Base-by-base conservation (phyloP, 2,329 filamentous ascomycete species). In the Colletotrichum karsti region DNA sequence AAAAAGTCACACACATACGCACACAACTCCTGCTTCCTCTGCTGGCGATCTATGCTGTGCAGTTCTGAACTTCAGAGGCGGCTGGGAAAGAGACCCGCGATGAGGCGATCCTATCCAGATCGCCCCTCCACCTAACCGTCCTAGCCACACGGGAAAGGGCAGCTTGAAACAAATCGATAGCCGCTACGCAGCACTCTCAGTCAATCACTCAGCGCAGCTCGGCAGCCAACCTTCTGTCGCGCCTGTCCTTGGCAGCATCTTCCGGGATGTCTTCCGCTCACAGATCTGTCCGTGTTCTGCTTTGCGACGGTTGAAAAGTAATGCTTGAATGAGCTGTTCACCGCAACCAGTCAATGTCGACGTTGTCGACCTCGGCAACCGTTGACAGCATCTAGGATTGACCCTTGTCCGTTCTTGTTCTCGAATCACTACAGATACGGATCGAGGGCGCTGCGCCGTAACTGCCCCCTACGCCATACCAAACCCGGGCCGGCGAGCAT, bases 161-260 rank as follows among this genome's bases (percentile, higher is more conserved):
- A 64, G 22, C 44, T 48, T 58, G 65, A 64, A 64, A 67, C 60
- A 67, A 67, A 53, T 67, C 39, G 56, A 63, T 42, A 42, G 59
- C 59, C 42, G 51, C 42, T 57, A 42, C 26, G 33, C 7, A 63
- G 28, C 22, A 35, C 28, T 63, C 20, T 8, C 18, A 39, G n/a
- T 54, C 63, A 48, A 18, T 53, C 59, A 53, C 18, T 51, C 24
- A 50, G 24, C 33, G 10, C 57, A 12, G 22, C 24, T 55, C 24
- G 18, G 46, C 53, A 59, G 46, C 13, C 53, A 53, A 54, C 64
- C 46, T 54, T 54, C 39, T 46, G 53, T 56, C 24, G 28, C 39
- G 46, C 60, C 5, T 54, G 20, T 33, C 30, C 65, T 55, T 59
- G 59, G 51, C 51, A 53, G 28, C 51, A 26, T 44, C 51, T 46